Evolutionary conservation across 2,329 filamentous ascomycete genomes (phyloP).

Genomic region (Erysiphe pulchra): DNA sequence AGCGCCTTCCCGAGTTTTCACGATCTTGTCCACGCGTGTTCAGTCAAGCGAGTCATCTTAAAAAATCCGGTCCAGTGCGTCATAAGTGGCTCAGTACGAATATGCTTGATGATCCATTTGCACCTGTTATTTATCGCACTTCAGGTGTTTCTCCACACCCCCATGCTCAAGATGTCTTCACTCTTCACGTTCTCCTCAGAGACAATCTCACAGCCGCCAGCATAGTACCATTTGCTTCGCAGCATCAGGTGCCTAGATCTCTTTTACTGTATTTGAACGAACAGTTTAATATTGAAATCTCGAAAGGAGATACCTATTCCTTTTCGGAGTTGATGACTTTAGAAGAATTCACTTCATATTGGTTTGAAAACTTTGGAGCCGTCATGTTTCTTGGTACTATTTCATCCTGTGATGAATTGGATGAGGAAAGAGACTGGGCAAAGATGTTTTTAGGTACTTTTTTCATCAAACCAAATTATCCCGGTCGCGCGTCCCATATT

Average conservation of each 20-base stretch:
- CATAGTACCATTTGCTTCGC: constrained; percentile 26
- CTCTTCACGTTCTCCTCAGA: constrained; percentile 36
- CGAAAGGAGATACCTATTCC: too few species aligned
- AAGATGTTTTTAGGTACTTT: constrained; percentile 43
- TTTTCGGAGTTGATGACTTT: constrained; percentile 21
- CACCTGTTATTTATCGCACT: constrained; percentile 26
- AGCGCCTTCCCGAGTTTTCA: too few species aligned
- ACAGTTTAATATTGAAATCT: too few species aligned
- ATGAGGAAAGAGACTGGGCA: constrained; percentile 31
- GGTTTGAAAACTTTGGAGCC: constrained; percentile 49
- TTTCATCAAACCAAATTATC: constrained; percentile 51
- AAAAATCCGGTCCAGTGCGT: not conserved
- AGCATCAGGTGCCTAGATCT: too few species aligned
- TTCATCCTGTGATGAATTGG: constrained; percentile 23
- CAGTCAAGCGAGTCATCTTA: too few species aligned
- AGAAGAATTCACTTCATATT: constrained; percentile 38
- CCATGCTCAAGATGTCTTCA: constrained; percentile 24
- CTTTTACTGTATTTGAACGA: too few species aligned
- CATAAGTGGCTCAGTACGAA: constrained; percentile 15
- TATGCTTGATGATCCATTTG: constrained; percentile 32
- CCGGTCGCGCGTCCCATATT: constrained; percentile 46
- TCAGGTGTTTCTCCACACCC: constrained; percentile 27
- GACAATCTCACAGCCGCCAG: constrained; percentile 43
- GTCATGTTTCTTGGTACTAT: constrained; percentile 44
- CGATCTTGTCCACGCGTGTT: too few species aligned